These are phyloP conservation scores for Trichoderma oligosporum DNA, from an alignment of 2,329 filamentous ascomycete genomes.

Conservation along the genomic window DNA sequence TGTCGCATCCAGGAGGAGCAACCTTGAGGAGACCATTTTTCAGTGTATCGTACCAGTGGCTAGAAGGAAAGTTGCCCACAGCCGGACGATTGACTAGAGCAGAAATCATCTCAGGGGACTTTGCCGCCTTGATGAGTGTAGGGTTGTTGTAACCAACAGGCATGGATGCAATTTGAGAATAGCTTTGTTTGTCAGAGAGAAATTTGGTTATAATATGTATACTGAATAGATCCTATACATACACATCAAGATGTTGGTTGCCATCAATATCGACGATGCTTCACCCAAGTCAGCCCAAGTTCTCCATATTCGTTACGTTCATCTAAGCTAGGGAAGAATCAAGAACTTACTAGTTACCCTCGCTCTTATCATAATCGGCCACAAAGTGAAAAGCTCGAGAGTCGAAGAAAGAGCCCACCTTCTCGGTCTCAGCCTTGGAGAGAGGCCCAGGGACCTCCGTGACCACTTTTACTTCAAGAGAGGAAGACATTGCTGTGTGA, in stretches of 20 bases:
- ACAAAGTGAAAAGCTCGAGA: conserved; percentile 51
- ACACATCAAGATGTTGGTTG: conserved; percentile 49
- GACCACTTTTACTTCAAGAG: conserved; percentile 33
- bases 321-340: neutral
- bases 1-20: conserved; percentile 69
- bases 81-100: conserved; percentile 76
- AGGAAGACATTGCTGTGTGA: conserved; percentile 29
- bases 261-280: conserved; percentile 48
- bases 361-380: conserved; percentile 50
- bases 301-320: neutral
- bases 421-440: conserved; percentile 38
- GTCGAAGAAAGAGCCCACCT: conserved; percentile 49
- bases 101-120: conserved; percentile 66
- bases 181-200: conserved; percentile 39
- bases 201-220: neutral
- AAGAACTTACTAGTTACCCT: conserved; percentile 44
- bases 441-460: conserved; percentile 40
- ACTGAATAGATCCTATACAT: conserved; percentile 24
- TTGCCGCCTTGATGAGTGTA: conserved; percentile 59
- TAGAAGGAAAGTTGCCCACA: conserved; percentile 74
- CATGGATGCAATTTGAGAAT: conserved; percentile 80
- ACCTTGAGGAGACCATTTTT: conserved; percentile 67
- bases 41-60: conserved; percentile 70
- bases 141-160: conserved; percentile 81
- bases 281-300: neutral